phyloP scores from a whole-genome alignment of 1,284 basidiomycete species.

The Tilletia horrida region DNA sequence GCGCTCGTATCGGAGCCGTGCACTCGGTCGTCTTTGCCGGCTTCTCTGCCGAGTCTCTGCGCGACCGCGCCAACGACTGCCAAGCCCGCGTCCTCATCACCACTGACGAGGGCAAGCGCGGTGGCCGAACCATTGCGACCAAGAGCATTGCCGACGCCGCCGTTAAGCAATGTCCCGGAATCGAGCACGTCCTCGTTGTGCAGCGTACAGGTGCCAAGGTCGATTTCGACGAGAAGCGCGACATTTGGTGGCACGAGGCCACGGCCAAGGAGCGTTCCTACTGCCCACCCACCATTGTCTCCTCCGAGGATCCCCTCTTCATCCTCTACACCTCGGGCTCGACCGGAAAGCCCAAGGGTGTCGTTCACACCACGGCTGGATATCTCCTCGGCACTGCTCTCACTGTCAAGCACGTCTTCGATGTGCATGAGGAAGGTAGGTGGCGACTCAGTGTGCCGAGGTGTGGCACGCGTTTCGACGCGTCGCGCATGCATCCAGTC shows the following conservation, averaged over 20 bases:
- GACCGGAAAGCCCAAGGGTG: constrained; percentile 94
- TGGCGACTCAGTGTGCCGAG: background rate
- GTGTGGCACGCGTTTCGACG: background rate
- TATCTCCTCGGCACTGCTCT: constrained; percentile 84
- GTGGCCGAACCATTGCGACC: constrained; percentile 91
- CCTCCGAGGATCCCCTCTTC: constrained; percentile 89
- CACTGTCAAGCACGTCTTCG: constrained; percentile 95
- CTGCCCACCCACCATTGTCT: constrained; percentile 82
- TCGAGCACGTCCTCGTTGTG: constrained; percentile 88
- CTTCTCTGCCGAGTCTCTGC: constrained; percentile 92
- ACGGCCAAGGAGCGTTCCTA: constrained; percentile 77
- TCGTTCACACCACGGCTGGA: constrained; percentile 90
- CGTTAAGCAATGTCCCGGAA: constrained; percentile 74
- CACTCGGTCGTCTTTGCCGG: constrained; percentile 99
- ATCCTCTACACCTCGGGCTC: constrained; percentile 94
- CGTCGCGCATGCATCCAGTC: constrained; percentile 28
- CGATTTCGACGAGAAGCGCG: constrained; percentile 77
- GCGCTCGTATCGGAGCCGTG: constrained; percentile 91
- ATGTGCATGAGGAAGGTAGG: constrained; percentile 70
- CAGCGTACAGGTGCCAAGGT: constrained; percentile 79
- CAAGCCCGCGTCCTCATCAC: constrained; percentile 86
- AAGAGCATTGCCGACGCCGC: constrained; percentile 91
- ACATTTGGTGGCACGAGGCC: constrained; percentile 97
- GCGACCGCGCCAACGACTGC: constrained; percentile 90
- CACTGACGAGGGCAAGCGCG: constrained; percentile 88